Evolutionary conservation across 345 rosid species (phyloP), one percentile per base, ranked within the genome.

Genomic region (Viola odorata): DNA sequence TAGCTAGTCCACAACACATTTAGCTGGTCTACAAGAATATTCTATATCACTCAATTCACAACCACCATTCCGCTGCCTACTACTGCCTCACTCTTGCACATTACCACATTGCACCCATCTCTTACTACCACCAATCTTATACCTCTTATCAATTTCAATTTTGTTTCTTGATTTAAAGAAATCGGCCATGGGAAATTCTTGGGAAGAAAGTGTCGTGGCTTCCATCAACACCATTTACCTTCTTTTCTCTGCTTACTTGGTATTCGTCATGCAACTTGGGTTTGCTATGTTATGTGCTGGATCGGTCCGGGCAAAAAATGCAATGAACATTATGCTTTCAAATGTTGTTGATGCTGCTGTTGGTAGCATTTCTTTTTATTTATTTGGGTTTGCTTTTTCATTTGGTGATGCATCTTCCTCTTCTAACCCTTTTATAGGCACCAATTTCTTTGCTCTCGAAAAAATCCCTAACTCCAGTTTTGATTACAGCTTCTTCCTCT

Each of bases 231-330:
- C 87, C 60, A 8, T 81, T 37, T 82, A 82, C 77, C 78, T 83
- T n/a, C 77, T 85, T 59, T 83, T 81, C 68, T 86, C 86, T 10
- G 86, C 84, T 8, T 83, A 81, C 62, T 61, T 81, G 62, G 88
- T 81, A 42, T 83, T 86, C 48, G 45, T 76, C 0, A 86, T 86
- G 91, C 90, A 84, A 61, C 86, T 84, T 32, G 95, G 95, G 38
- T 87, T 81, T 57, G 86, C 90, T 75, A 82, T 84, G 95, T 73
- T 86, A 58, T 85, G 86, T 54, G 86, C 91, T 3, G 91, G 91
- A 40, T 83, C 91, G 0, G 88, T 81, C 71, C 69, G 85, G 3
- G 85, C 87, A 71, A 84, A 84, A 69, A 86, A 82, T 55, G 84
- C 88, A 61, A 75, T 79, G 83, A 82, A 85, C 68, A 83, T 83